Conservation (phyloP, 768 basidiomycete genomes). For the Chalciporus chontae region DNA sequence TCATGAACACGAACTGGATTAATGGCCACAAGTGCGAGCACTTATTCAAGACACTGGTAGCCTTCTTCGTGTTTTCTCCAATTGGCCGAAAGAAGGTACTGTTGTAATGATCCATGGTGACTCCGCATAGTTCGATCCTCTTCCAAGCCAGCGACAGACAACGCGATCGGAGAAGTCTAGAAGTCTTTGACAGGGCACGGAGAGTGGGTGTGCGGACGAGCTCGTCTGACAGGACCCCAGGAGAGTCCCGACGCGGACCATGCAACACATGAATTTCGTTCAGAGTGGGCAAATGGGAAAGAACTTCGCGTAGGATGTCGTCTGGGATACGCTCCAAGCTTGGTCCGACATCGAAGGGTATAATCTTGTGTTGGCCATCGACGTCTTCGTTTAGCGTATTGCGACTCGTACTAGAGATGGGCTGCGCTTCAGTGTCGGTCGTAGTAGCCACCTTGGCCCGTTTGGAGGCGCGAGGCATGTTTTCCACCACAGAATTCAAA, state of each 20-base stretch:
- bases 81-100: neutral
- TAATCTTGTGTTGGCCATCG: neutral
- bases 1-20: constrained; percentile 4
- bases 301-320: constrained; percentile 11
- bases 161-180: constrained; percentile 5
- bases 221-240: neutral
- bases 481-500: neutral
- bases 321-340: constrained; percentile 10
- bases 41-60: neutral
- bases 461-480: neutral
- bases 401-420: neutral
- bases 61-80: neutral
- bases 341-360: constrained; percentile 1
- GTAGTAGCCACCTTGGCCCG: neutral
- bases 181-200: constrained; percentile 9
- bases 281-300: constrained; percentile 9
- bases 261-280: neutral
- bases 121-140: constrained; percentile 2
- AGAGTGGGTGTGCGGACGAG: constrained; percentile 1
- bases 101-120: neutral
- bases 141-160: constrained; percentile 16
- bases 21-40: constrained; percentile 4
- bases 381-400: too few species aligned
- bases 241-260: neutral
- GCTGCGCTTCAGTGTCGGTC: neutral